A percentile compares a stretch with the other conserved stretches of the same genome.
Conservation (phyloP, 805 yeast species). For the Wickerhamomyces queroliae region DNA sequence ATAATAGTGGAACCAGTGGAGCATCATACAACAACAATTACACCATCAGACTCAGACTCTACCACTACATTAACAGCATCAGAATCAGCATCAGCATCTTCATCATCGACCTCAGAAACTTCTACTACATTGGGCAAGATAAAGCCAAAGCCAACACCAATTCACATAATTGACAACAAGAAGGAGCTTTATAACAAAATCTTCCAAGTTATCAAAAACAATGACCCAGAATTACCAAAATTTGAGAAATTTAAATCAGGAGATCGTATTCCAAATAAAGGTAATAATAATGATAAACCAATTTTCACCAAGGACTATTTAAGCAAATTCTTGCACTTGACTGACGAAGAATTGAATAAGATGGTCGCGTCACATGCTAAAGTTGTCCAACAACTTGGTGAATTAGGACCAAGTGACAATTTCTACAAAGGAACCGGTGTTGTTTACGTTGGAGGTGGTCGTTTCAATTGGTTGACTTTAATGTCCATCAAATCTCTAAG, state of each 20-base stretch:
- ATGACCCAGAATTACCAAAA: background rate
- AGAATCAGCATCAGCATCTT: no score
- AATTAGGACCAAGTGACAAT: background rate
- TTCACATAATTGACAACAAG: background rate
- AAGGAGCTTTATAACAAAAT: background rate
- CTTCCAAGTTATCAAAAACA: background rate
- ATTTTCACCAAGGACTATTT: background rate
- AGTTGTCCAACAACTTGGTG: conserved; percentile 41
- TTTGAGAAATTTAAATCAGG: background rate
- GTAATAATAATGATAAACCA: background rate
- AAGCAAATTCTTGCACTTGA: background rate
- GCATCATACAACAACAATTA: no score
- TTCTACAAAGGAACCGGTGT: conserved; percentile 39
- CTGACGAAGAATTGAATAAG: conserved; percentile 30
- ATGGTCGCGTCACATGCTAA: conserved; percentile 39
- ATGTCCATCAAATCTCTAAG: conserved; percentile 59
- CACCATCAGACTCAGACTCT: no score
- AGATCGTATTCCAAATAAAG: background rate
- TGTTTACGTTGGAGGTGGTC: conserved; percentile 78
- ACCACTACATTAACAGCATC: no score
- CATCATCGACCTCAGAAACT: no score
- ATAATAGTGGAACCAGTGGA: no score
- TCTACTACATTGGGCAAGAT: no score
- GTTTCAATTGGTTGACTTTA: conserved; percentile 65
- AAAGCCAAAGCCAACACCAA: background rate